Evolutionary conservation across 2,329 filamentous ascomycete species (phyloP), one percentile per base, ranked within the genome.

Genomic region (Alternaria longipes): DNA sequence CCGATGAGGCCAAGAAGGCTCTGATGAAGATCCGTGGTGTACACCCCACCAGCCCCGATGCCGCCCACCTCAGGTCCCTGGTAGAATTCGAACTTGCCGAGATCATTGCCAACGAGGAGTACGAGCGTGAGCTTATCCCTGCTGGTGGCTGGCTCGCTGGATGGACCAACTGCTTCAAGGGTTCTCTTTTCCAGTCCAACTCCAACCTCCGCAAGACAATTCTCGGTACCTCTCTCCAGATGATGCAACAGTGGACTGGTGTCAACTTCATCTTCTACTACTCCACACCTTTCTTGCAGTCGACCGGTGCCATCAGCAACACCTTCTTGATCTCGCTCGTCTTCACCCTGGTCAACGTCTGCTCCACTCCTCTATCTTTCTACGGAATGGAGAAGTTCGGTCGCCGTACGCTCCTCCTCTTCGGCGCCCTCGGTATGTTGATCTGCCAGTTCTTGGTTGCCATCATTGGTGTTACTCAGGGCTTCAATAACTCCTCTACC

Each of bases 91-190:
- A 97, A 81, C 85, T 96, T 47, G 87, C 90, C 46, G 93, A 97
- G 82, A 93, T 97, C 67, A 85, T 95, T 61, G 93, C 93, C 83
- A 97, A 96, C 84, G 87, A 94, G 81, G 91, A 92, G 81, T 93
- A 94, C 78, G 93, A 97, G 84, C 63, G 68, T 24, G 68, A 69
- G 49, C 60, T 73, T 53, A 75, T 89, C 70, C 73, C 86, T 50
- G 81, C 90, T 61, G 46, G 46, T 50, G 46, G 46, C 46, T 50
- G 46, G 46, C 24, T 50, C 5, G 36, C 46, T 12, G 86, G 85
- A 74, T 96, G 93, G 93, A 75, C 81, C 60, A 86, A 87, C 79
- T 89, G 87, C 81, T 89, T 89, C 84, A 78, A 75, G 41, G 87
- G 87, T 52, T 83, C 81, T 49, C 84, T 80, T 74, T 78, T 82